Evolutionary conservation across 192 early-diverging fungal genomes (phyloP).

Genomic region (Umbelopsis isabellina): DNA sequence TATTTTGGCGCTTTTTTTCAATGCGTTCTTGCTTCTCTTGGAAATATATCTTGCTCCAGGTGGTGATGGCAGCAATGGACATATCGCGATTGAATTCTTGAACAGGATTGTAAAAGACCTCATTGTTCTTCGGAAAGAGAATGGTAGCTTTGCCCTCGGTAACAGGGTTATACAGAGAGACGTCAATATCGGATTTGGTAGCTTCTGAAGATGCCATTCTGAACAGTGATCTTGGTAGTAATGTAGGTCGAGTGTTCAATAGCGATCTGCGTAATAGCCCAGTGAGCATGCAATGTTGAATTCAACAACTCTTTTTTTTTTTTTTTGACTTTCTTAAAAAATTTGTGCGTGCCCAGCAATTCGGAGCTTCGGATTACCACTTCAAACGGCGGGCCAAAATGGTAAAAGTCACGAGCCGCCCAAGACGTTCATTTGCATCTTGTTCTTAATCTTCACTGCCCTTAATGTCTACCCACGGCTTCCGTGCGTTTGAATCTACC

Average conservation of each 20-base stretch:
- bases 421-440: background rate
- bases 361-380: background rate
- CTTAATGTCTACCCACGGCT: slow-evolving; percentile 18
- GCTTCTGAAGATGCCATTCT: background rate
- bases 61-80: slow-evolving; percentile 94
- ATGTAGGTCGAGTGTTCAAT: slow-evolving; percentile 1
- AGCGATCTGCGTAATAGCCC: background rate
- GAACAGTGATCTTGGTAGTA: background rate
- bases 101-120: slow-evolving; percentile 99
- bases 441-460: background rate
- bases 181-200: slow-evolving; percentile 26
- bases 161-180: slow-evolving; percentile 60
- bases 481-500: slow-evolving; percentile 27
- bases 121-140: slow-evolving; percentile 82
- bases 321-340: background rate
- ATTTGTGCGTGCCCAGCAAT: background rate
- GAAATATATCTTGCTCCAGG: slow-evolving; percentile 81
- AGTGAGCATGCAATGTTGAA: slow-evolving; percentile 13
- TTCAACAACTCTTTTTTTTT: background rate
- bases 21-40: slow-evolving; percentile 63
- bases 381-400: background rate
- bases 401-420: slow-evolving; percentile 5
- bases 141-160: slow-evolving; percentile 83
- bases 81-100: slow-evolving; percentile 98
- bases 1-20: slow-evolving; percentile 52